Evolutionary conservation across 148 eudicot species (phyloP), one percentile per base, ranked within the genome.

Genomic region (Vaccinium vitisidaea): DNA sequence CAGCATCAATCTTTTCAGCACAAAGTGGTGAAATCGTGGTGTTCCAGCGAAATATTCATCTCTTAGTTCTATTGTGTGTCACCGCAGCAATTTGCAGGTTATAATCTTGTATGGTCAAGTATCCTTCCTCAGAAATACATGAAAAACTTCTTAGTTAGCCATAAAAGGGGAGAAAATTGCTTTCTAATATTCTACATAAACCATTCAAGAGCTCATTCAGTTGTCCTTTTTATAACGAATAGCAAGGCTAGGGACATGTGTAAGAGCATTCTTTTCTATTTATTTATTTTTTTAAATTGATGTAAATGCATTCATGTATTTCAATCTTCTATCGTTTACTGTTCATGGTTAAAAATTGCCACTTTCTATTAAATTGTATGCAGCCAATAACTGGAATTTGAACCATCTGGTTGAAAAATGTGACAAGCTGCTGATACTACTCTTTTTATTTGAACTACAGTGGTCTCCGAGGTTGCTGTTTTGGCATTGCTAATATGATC

Each of bases 41-140:
- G 79, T 97, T 95, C 86, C 95, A 90, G 77, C 86, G 88, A 83
- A 97, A 97, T 87, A 92, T 95, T 88, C 87, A 87, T 80, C 91
- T 95, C 75, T 88, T 97, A 88, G 78, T 91, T 86, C 76, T 90
- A 54, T 88, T 95, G 83, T 97, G 98, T 83, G 82, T 92, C 84
- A 91, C 88, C 84, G 92, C 99, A 1, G 99, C 93, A 90, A 95
- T 97, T 82, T 95, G 98, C 99, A 97, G 99, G 99, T 97, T 87
- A 91, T 89, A 84, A 92, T 93, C 93, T 93, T 92, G 94, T 96
- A 93, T 90, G 98, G 88, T 90, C 92, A 88, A 86, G 86, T 59
- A 91, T 86, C 89, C 92, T 90, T 93, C 82, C 90, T 85, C 89
- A 75, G 84, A 6, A 58, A 55, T 56, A 53, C 73, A 46, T 75